Evolutionary conservation across 2,329 filamentous ascomycete species (phyloP), one percentile per base, ranked within the genome.

Genomic region (Zelopaecilomyces penicillatus): DNA sequence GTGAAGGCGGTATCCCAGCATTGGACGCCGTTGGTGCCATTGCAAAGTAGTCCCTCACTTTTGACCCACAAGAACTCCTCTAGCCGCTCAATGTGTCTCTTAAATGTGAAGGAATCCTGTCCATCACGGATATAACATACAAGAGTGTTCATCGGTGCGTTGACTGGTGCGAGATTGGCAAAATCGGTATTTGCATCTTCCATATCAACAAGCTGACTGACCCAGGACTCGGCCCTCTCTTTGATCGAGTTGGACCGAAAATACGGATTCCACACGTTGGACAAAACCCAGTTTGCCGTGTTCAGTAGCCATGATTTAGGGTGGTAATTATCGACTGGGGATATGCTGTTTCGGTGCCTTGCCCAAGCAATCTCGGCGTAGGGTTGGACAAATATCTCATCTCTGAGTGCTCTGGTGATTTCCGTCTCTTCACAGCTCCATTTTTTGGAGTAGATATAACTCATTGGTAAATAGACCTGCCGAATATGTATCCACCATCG

Each of bases 401-500:
- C 70, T 26, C 84, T 81, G 35, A 98, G 65, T 44, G 80, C 77
- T 26, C 77, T 76, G 42, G 85, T 86, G 2, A 95, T 62, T 4
- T 84, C 78, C 35, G 86, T 91, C 53, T 85, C 74, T 11, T 87
- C 85, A 52, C 84, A 85, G 29, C 74, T 76, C 81, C 87, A 96
- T 51, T 75, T 75, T 68, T 85, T 88, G 0, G 89, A 95, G 70
- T 85, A 95, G 36, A 97, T 65, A 59, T 85, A 96, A 1, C 85
- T 82, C 88, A 97, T 96, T 5, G 90, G 85, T 40, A 95, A 63
- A 57, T 91, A 95, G n/a, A 98, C 90, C 65, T 86, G 82, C n/a
- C 93, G 87, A 65, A 96, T 96, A 57, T 98, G 93, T 57, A 97
- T 87, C 91, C 90, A 96, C 90, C 91, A 96, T 53, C 88, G 74